Base-by-base conservation (phyloP, 495 filamentous ascomycete genomes). In the Lepidopterella palustris region DNA sequence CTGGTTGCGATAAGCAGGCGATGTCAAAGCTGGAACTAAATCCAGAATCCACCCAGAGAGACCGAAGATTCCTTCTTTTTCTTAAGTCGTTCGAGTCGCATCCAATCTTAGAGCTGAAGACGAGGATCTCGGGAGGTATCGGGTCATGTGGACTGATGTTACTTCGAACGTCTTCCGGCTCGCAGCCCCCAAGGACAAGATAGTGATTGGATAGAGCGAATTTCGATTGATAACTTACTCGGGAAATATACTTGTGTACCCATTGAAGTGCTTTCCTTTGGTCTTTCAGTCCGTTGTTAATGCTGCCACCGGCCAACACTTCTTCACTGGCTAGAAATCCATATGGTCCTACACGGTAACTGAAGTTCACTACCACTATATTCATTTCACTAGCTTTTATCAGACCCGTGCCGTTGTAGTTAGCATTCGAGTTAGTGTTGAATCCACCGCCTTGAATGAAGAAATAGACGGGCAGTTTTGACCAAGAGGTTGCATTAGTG, bases 371-470 rank as follows among this genome's bases (percentile, higher is more conserved):
- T 23, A 90, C 76, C 4, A 90, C 74, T 35, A 90, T 83, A 42
- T 79, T 78, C 54, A 77, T 73, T 5, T 73, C 77, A 0, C 82
- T 82, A 9, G 80, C 81, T 63, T 78, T 55, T 39, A 90, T 77
- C 4, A 90, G 74, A 26, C 79, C 78, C 2, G 75, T 78, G 0
- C 82, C 87, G 64, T 89, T 84, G 68, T 80, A 83, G 71, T 89
- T 86, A 0, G 81, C 72, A 67, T 87, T 88, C 47, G 79, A 77
- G 64, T 84, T 77, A 0, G 63, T 58, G 11, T 81, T 82, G 66
- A 88, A 90, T 15, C 87, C 87, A 15, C 87, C 87, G 20, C 87
- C 87, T 63, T 87, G 84, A 50, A 91, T 85, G 60, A 81, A 90
- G 48, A 89, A 79, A 74, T 79, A 89, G 3, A 90, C 85, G 0